A percentile compares a stretch with the other conserved stretches of the same genome.
Conservation (phyloP, 2,329 filamentous ascomycete species). For the Stemphylium lycopersici region DNA sequence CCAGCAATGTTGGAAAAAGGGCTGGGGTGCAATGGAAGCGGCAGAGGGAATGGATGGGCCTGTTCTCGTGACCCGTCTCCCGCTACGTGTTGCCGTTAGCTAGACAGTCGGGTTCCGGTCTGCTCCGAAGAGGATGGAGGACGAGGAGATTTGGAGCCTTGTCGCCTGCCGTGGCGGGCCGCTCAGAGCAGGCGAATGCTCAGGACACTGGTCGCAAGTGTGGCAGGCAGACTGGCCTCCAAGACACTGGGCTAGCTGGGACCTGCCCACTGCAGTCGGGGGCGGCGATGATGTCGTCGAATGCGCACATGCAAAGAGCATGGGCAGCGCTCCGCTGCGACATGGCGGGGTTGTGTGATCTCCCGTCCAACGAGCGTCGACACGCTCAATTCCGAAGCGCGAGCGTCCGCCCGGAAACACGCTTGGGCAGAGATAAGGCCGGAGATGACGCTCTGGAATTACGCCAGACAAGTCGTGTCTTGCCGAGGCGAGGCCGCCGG, state of each 20-base stretch:
- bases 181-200: constrained; percentile 14
- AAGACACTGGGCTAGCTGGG: constrained; percentile 9
- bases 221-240: constrained; percentile 13
- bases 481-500: constrained; percentile 24
- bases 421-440: constrained; percentile 38
- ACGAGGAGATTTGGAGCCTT: constrained; percentile 12
- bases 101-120: constrained; percentile 31
- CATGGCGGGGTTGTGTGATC: constrained; percentile 27
- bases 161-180: constrained; percentile 20
- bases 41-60: constrained; percentile 28
- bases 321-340: constrained; percentile 30
- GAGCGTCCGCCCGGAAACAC: constrained; percentile 27
- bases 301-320: constrained; percentile 12
- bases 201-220: neutral
- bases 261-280: constrained; percentile 5
- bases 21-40: constrained; percentile 12
- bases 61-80: constrained; percentile 46
- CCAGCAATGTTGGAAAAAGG: constrained; percentile 14
- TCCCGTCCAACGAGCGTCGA: constrained; percentile 36
- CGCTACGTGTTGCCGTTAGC: constrained; percentile 18
- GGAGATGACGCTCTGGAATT: constrained; percentile 45
- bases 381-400: constrained; percentile 16
- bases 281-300: constrained; percentile 30
- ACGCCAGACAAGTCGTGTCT: constrained; percentile 36
- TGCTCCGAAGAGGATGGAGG: constrained; percentile 32